Evolutionary conservation across 192 early-diverging fungal species (phyloP), one percentile per base, ranked within the genome.

Genomic region (Glomus cerebriforme): DNA sequence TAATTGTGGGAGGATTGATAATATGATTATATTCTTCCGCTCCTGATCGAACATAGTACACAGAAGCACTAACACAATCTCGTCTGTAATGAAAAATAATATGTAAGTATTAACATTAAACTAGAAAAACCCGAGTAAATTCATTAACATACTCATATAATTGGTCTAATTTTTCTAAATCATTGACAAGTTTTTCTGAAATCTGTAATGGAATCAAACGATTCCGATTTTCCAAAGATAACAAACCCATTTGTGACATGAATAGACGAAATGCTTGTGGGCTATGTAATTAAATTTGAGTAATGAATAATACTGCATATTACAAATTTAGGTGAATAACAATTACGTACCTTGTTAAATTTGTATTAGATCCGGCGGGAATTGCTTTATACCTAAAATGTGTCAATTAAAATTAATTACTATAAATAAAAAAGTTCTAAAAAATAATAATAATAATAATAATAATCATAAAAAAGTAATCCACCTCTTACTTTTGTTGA

Each of bases 31-130:
- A 83, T 9, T 73, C 54, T 54, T 87, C 81, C 45, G 86, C 77
- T 3, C 89, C 89, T 1, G 90, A 90, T 34, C 81, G 79, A 26
- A 87, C 88, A 86, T 88, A 95, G 43, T 92, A 87, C 1, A 92
- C 88, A 9, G 87, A 86, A 37, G 92, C 84, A 8, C 85, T 85
- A 12, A 94, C 86, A 68, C 91, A 93, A 66, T 95, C 93, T 7
- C 93, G 84, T 80, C 90, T 91, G 81, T 13, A 17, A 64, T 32
- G 7, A 17, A 54, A 54, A 19, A 19, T 19, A 19, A 22, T 54
- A 43, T 54, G 3, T 22, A 22, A 54, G 6, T 19, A 15, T 22
- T 22, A 19, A 19, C 19, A 19, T 22, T 54, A 22, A 54, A 19
- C 6, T 54, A 54, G 10, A 47, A 54, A 17, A 0, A 54, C 5